phyloP scores from a whole-genome alignment of 768 basidiomycete genomes.

The Mycena venus region DNA sequence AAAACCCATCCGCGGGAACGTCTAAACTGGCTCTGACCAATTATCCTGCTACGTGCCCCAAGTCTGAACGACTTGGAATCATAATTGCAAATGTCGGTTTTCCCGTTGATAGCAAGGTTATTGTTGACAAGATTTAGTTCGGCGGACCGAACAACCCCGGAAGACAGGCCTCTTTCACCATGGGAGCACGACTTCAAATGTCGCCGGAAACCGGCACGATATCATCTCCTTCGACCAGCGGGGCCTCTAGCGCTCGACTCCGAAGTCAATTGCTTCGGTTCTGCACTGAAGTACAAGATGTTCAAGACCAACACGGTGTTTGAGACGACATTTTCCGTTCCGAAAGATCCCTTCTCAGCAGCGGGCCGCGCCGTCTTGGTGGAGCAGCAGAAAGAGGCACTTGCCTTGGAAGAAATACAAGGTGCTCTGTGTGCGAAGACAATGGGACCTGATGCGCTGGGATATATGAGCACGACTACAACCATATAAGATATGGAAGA shows the following conservation, averaged over 20 bases:
- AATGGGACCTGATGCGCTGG: conserved; percentile 26
- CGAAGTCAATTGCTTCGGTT: conserved; percentile 31
- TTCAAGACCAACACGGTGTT: conserved; percentile 35
- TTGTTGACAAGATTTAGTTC: neutral
- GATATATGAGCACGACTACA: conserved; percentile 32
- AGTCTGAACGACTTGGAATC: conserved; percentile 29
- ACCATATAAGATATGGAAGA: conserved; percentile 35
- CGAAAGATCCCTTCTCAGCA: conserved; percentile 27
- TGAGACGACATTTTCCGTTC: conserved; percentile 32
- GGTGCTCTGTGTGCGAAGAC: conserved; percentile 22
- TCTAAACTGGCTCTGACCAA: conserved; percentile 29
- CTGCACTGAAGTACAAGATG: conserved; percentile 22
- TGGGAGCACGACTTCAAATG: conserved; percentile 12
- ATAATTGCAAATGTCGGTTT: conserved; percentile 28
- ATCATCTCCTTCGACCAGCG: conserved; percentile 37
- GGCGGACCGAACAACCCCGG: conserved; percentile 31
- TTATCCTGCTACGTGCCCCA: conserved; percentile 24
- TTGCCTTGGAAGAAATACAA: conserved; percentile 29
- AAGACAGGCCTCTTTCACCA: conserved; percentile 12
- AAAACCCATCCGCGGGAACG: conserved; percentile 27
- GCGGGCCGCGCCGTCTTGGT: conserved; percentile 28
- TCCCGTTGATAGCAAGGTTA: no score
- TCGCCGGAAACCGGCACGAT: conserved; percentile 31
- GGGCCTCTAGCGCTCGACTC: conserved; percentile 26
- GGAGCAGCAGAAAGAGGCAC: conserved; percentile 35